These are phyloP conservation scores for Otatea glauca DNA, from an alignment of 176 grass and related monocot genomes.

Conservation along the genomic window DNA sequence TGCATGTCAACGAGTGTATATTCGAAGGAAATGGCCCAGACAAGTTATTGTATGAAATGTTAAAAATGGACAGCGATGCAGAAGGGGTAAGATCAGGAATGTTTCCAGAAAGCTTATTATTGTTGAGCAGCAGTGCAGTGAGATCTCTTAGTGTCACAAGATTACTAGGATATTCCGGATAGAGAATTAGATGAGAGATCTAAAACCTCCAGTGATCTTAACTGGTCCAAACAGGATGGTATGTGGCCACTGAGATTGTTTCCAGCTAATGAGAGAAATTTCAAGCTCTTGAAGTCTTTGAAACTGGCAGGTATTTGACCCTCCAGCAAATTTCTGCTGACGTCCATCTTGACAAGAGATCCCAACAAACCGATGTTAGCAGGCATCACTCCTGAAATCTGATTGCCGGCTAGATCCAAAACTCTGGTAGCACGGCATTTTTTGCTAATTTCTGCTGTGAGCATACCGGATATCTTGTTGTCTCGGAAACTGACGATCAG, in stretches of 20 bases:
- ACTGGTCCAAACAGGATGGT: conserved; percentile 58
- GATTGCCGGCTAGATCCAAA: conserved; percentile 77
- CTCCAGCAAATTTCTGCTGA: conserved; percentile 70
- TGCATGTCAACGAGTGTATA: conserved; percentile 52
- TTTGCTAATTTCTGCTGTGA: conserved; percentile 52
- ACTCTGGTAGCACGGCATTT: conserved; percentile 68
- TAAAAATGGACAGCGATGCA: conserved; percentile 59
- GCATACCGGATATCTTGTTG: conserved; percentile 65
- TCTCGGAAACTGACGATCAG: conserved; percentile 58
- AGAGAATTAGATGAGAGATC: conserved; percentile 92
- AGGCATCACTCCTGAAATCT: conserved; percentile 75
- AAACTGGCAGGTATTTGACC: conserved; percentile 72
- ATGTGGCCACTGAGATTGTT: conserved; percentile 76
- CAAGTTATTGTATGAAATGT: conserved; percentile 88
- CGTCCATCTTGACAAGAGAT: conserved; percentile 64
- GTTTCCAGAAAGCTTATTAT: conserved; percentile 75
- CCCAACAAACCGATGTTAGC: conserved; percentile 62
- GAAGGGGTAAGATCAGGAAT: conserved; percentile 55
- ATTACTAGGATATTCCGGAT: conserved; percentile 56
- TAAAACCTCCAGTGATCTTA: conserved; percentile 71
- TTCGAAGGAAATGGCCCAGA: conserved; percentile 64
- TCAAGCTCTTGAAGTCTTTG: conserved; percentile 62
- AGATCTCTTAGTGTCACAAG: conserved; percentile 60
- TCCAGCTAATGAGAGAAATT: conserved; percentile 71
- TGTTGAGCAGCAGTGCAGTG: conserved; percentile 65